Evolutionary conservation across 768 basidiomycete genomes (phyloP).

Genomic region (Strobilomyces echinocephalus): DNA sequence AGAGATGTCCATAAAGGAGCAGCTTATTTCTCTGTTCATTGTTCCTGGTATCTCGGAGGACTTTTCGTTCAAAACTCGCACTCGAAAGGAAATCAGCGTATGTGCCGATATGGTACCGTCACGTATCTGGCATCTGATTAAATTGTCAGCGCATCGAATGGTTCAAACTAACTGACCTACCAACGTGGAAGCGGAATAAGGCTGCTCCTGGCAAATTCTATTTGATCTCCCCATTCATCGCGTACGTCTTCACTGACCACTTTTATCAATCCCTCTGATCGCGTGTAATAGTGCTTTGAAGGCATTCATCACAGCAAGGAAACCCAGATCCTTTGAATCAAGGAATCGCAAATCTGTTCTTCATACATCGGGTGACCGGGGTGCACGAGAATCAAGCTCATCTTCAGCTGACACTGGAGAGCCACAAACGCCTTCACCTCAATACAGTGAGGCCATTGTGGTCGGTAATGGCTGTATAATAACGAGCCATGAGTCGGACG

Average conservation of each 20-base stretch:
- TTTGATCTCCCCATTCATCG: conserved; percentile 91
- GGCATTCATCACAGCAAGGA: conserved; percentile 60
- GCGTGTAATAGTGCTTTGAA: conserved; percentile 39
- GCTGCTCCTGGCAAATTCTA: conserved; percentile 79
- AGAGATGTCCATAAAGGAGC: conserved; percentile 83
- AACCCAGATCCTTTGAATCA: conserved; percentile 41
- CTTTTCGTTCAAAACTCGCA: conserved; percentile 86
- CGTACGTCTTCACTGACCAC: conserved; percentile 40
- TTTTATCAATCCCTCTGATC: conserved; percentile 2
- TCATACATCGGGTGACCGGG: conserved; percentile 26
- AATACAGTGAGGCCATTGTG: conserved; percentile 41
- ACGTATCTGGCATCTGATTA: conserved; percentile 7
- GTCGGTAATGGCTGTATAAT: conserved; percentile 13
- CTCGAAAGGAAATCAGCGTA: conserved; percentile 97
- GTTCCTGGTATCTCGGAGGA: conserved; percentile 85
- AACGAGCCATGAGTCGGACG: conserved; percentile 32
- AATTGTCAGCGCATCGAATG: conserved; percentile 87
- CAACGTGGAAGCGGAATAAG: conserved; percentile 85
- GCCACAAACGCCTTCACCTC: conserved; percentile 62
- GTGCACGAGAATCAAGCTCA: conserved; percentile 61
- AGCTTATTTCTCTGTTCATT: conserved; percentile 86
- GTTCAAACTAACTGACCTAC: conserved; percentile 86
- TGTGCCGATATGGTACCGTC: conserved; percentile 22
- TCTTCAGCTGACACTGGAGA: conserved; percentile 58
- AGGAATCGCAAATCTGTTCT: conserved; percentile 34